Evolutionary conservation across 2,329 filamentous ascomycete genomes (phyloP).

Genomic region (Apiospora sp.): DNA sequence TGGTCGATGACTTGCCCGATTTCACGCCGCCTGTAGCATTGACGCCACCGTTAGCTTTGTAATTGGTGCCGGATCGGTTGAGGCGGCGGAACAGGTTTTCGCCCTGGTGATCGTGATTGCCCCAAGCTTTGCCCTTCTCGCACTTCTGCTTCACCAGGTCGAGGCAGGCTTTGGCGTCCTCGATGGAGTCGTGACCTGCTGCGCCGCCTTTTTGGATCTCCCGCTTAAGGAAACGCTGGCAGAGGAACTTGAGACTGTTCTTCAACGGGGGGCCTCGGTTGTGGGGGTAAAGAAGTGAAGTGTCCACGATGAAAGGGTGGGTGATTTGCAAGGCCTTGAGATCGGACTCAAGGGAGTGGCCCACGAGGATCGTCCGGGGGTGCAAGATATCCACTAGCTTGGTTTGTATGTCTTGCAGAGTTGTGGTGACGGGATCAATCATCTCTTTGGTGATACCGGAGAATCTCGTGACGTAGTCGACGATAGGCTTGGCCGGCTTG

Average conservation of each 20-base stretch:
- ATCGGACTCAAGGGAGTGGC: slow-evolving; percentile 84
- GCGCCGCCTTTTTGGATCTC: slow-evolving; percentile 82
- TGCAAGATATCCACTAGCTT: slow-evolving; percentile 77
- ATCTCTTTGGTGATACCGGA: slow-evolving; percentile 92
- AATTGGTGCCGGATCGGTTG: slow-evolving; percentile 66
- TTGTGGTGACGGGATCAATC: slow-evolving; percentile 84
- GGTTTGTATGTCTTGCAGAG: slow-evolving; percentile 81
- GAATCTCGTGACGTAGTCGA: slow-evolving; percentile 88
- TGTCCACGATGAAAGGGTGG: slow-evolving; percentile 94
- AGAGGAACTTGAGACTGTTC: slow-evolving; percentile 87
- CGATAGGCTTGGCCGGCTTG: slow-evolving; percentile 86
- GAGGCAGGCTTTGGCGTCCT: slow-evolving; percentile 90
- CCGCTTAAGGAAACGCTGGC: slow-evolving; percentile 83
- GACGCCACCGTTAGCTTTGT: slow-evolving; percentile 67
- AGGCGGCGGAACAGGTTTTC: slow-evolving; percentile 93
- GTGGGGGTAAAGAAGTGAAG: slow-evolving; percentile 88
- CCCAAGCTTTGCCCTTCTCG: slow-evolving; percentile 89
- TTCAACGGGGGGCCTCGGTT: slow-evolving; percentile 89
- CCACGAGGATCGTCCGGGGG: slow-evolving; percentile 76
- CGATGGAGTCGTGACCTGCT: slow-evolving; percentile 85
- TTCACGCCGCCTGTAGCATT: slow-evolving; percentile 63
- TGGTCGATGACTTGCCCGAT: slow-evolving; percentile 70
- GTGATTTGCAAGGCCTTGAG: slow-evolving; percentile 84
- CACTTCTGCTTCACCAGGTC: slow-evolving; percentile 96
- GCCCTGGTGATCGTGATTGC: slow-evolving; percentile 76